Conservation (phyloP, 2,329 filamentous ascomycete species). For the Diplodia mutila region DNA sequence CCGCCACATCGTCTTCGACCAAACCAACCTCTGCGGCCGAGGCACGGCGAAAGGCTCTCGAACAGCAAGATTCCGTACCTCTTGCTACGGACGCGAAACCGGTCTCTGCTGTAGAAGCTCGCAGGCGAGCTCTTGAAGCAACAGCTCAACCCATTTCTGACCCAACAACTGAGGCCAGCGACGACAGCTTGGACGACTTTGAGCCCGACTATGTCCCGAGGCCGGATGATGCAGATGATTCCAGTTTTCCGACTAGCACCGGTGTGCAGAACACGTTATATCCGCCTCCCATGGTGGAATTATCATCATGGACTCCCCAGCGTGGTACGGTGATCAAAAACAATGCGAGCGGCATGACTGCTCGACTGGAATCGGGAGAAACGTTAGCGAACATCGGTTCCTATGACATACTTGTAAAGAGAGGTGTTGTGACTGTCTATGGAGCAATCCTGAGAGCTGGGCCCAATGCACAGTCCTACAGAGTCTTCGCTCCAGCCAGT, state of each 20-base stretch:
- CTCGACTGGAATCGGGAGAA: slow-evolving; percentile 38
- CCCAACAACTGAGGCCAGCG: slow-evolving; percentile 1
- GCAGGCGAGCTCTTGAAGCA: slow-evolving; percentile 10
- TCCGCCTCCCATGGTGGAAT: slow-evolving; percentile 4
- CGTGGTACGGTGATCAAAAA: slow-evolving; percentile 30
- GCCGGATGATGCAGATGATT: slow-evolving; percentile 13
- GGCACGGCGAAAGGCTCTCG: not conserved
- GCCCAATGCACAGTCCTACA: slow-evolving; percentile 47
- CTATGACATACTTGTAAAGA: slow-evolving; percentile 65
- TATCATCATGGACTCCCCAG: slow-evolving; percentile 19
- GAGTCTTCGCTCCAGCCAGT: slow-evolving; percentile 69
- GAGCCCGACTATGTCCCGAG: slow-evolving; percentile 19
- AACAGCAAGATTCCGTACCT: not conserved
- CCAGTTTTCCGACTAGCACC: not conserved
- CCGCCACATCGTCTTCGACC: not conserved
- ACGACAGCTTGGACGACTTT: slow-evolving; percentile 16
- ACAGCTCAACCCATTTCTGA: not conserved
- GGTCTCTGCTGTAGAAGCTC: slow-evolving; percentile 20
- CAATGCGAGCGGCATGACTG: slow-evolving; percentile 31
- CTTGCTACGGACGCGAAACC: not conserved
- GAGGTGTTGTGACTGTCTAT: slow-evolving; percentile 66
- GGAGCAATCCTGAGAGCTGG: slow-evolving; percentile 64
- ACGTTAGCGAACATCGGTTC: slow-evolving; percentile 60
- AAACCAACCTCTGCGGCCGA: not conserved
- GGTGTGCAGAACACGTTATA: not conserved